Evolutionary conservation across 768 basidiomycete genomes (phyloP).

Genomic region (Naematelia encephala): DNA sequence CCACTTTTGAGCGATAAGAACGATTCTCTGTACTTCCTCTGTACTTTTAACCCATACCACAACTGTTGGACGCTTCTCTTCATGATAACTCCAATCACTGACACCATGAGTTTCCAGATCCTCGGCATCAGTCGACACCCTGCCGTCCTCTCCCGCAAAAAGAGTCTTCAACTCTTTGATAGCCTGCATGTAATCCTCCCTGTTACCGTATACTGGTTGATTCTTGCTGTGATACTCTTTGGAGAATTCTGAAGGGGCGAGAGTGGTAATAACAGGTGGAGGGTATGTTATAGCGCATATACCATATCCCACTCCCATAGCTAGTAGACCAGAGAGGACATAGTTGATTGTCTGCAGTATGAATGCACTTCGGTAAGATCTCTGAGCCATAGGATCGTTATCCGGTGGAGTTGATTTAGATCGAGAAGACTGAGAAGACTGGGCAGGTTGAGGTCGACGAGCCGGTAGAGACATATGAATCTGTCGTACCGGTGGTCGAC

Average conservation of each 20-base stretch:
- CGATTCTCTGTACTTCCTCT: constrained; percentile 74
- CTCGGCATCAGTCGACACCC: constrained; percentile 34
- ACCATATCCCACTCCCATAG: too few species aligned
- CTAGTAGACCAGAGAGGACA: too few species aligned
- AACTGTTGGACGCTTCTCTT: constrained; percentile 40
- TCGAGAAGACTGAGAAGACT: too few species aligned
- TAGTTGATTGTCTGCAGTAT: too few species aligned
- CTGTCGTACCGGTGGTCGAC: too few species aligned
- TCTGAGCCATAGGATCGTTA: too few species aligned
- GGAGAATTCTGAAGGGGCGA: not conserved
- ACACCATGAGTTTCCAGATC: constrained; percentile 43
- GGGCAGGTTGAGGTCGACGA: too few species aligned
- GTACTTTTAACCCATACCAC: constrained; percentile 57
- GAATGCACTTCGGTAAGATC: too few species aligned
- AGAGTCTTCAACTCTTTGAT: constrained; percentile 29
- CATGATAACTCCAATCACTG: constrained; percentile 47
- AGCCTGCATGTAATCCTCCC: constrained; percentile 28
- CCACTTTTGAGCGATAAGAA: constrained; percentile 71
- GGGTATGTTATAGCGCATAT: too few species aligned
- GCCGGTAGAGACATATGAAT: too few species aligned
- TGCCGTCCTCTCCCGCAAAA: constrained; percentile 31
- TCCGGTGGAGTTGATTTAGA: too few species aligned
- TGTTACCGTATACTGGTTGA: constrained; percentile 36
- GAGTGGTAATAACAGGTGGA: not conserved
- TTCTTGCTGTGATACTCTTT: constrained; percentile 26